Evolutionary conservation across 805 yeast genomes (phyloP), one percentile per base, ranked within the genome.

Genomic region (Yarrowia hollandica): DNA sequence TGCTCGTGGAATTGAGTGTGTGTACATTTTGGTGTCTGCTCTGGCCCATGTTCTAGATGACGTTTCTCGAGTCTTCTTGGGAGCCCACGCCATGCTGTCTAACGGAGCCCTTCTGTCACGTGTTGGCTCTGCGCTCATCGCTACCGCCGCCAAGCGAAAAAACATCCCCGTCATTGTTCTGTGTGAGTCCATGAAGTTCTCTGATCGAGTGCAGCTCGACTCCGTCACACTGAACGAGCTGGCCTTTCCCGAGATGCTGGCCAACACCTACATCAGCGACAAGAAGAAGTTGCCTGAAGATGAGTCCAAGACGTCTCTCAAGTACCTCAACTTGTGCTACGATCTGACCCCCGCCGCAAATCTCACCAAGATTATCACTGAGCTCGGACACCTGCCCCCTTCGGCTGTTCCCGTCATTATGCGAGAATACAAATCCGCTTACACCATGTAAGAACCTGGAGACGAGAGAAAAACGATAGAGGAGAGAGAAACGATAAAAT

Each of bases 341-440:
- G 99, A 94, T 73, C 78, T 94, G 66, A 92, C 98, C 1, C 97
- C 97, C 31, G 96, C 96, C 12, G 88, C 85, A 65, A 88, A 87
- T 68, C 89, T 94, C 67, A 91, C 92, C 71, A 94, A 94, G 75
- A 90, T 94, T 61, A 90, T 94, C 59, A 94, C 98, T 1, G 99
- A 94, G 72, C 83, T 92, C 64, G 99, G 99, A 25, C 89, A 96
- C 2, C 78, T 94, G 65, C 99, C 99, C 10, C 96, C 99, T 39
- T 87, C 96, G n/a, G 90, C 98, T 1, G 98, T 94, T 60, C 99
- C 99, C 23, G 98, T 94, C 50, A 89, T 94, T 62, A 76, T 94
- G 66, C 82, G 98, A 74, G 99, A 94, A 72, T 94, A 92, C 72
- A 89, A 90, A 72, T 68, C 71, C 15, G 39, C 46, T 11, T 61